Evolutionary conservation across 192 early-diverging fungal genomes (phyloP).

Genomic region (Oehlia diaphana): DNA sequence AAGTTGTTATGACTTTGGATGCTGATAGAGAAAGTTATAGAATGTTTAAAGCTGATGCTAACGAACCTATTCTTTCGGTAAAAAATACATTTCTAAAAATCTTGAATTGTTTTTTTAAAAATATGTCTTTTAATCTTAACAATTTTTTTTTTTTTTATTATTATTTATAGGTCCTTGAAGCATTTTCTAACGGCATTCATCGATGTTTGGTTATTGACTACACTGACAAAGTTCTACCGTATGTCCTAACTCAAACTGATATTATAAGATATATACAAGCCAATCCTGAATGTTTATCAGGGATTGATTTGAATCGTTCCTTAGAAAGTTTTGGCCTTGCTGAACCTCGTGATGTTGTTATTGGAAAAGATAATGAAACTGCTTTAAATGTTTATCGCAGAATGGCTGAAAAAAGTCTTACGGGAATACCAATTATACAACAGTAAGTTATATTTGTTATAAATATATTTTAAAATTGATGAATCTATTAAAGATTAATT

Average conservation of each 20-base stretch:
- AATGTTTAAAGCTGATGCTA: constrained; percentile 34
- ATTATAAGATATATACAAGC: constrained; percentile 50
- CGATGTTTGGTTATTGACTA: constrained; percentile 58
- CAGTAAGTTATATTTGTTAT: constrained; percentile 24
- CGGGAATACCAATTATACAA: constrained; percentile 62
- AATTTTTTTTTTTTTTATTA: background rate
- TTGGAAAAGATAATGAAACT: constrained; percentile 41
- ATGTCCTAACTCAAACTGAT: constrained; percentile 63
- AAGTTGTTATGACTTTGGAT: constrained; percentile 47
- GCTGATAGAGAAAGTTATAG: constrained; percentile 46
- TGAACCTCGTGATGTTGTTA: constrained; percentile 32
- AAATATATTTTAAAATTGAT: background rate
- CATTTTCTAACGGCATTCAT: constrained; percentile 59
- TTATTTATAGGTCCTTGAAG: constrained; percentile 37
- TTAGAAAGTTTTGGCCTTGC: constrained; percentile 36
- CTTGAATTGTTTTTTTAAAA: background rate
- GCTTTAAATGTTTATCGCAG: constrained; percentile 53
- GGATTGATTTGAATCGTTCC: constrained; percentile 39
- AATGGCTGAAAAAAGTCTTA: constrained; percentile 52
- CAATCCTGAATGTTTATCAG: constrained; percentile 42
- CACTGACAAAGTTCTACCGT: constrained; percentile 35
- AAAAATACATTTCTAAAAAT: background rate
- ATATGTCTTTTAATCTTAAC: background rate
- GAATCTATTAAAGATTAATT: background rate
- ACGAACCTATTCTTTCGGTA: constrained; percentile 36